Conservation (phyloP, 441 rosid genomes). For the Adansonia gregorii region DNA sequence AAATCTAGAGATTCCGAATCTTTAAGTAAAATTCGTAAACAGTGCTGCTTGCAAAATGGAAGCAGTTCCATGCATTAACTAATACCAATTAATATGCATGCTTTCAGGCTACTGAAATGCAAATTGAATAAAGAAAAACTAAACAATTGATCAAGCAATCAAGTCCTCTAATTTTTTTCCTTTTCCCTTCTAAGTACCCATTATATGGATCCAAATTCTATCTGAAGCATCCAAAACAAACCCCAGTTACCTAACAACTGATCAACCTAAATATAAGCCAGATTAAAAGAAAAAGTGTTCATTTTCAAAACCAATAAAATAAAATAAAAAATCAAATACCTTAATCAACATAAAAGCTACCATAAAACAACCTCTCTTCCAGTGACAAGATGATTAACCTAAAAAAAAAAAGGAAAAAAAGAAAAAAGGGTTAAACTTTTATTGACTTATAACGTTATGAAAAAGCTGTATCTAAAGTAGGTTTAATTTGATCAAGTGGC, state of each 20-base stretch:
- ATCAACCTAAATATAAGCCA: background rate
- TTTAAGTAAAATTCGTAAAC: background rate
- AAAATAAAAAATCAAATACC: no score
- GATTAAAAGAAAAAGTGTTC: background rate
- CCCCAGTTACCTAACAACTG: background rate
- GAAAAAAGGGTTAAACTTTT: background rate
- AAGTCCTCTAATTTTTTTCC: background rate
- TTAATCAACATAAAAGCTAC: background rate
- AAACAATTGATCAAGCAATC: slow-evolving; percentile 2
- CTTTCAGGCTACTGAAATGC: background rate
- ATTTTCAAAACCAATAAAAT: background rate
- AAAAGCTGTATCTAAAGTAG: slow-evolving; percentile 50
- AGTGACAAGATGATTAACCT: background rate
- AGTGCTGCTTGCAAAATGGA: background rate
- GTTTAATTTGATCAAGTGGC: slow-evolving; percentile 42
- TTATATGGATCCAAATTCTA: background rate
- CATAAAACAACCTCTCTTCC: background rate
- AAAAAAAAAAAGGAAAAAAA: background rate
- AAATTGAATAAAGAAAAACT: background rate
- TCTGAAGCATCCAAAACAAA: background rate
- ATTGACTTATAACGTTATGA: background rate
- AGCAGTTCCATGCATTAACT: background rate
- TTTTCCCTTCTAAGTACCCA: background rate
- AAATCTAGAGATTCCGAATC: background rate
- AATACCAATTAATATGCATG: background rate